A percentile compares a stretch with the other conserved stretches of the same genome.
phyloP scores from a whole-genome alignment of 208 protist genomes.

The Entamoeba histolytica region DNA sequence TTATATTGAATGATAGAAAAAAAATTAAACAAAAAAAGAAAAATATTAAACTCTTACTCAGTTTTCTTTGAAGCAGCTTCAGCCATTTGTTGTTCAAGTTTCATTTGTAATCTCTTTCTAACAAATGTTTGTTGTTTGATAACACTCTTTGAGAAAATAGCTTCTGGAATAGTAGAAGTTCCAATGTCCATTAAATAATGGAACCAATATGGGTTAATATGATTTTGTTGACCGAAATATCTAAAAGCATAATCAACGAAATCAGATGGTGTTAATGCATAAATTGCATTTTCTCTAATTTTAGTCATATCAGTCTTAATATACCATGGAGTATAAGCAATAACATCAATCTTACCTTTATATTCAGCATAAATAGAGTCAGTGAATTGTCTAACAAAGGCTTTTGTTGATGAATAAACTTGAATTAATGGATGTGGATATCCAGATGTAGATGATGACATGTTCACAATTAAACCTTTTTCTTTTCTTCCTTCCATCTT shows the following conservation, averaged over 20 bases:
- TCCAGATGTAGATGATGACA: background rate
- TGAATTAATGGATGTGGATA: background rate
- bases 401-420: background rate
- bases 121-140: too few species aligned
- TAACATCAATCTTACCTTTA: background rate
- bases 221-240: background rate
- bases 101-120: too few species aligned
- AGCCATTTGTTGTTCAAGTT: too few species aligned
- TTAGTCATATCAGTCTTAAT: background rate
- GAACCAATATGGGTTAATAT: background rate
- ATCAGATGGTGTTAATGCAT: background rate
- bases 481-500: background rate
- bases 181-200: background rate
- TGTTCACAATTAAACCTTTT: background rate
- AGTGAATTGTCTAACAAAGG: background rate
- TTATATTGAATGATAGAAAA: too few species aligned
- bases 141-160: too few species aligned
- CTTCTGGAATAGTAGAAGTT: background rate
- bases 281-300: background rate
- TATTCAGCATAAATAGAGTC: background rate
- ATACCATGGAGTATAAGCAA: background rate
- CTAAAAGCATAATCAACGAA: background rate
- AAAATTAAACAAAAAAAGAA: too few species aligned
- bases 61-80: too few species aligned
- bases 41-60: too few species aligned